phyloP scores from a whole-genome alignment of 495 filamentous ascomycete species.

The Clavariopsis aquatica region DNA sequence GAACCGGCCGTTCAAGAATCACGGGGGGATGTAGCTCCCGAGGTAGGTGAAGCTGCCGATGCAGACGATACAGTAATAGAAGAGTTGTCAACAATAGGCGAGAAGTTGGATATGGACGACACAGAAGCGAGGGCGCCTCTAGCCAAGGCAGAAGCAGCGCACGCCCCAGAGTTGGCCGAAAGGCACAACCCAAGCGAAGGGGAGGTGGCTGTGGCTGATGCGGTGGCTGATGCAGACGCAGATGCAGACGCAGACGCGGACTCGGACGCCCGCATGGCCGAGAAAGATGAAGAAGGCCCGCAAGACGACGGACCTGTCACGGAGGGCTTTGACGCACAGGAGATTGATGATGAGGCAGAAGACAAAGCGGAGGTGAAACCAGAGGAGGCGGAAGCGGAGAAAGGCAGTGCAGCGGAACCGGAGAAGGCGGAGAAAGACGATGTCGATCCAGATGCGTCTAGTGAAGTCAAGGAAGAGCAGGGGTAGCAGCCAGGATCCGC shows the following conservation, averaged over 20 bases:
- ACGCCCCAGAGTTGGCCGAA: background rate
- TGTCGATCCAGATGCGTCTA: background rate
- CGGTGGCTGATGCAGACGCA: too few relatives aligned
- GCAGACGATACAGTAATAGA: background rate
- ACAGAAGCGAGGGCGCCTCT: background rate
- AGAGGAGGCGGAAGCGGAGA: slow-evolving; percentile 11
- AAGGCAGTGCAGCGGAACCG: slow-evolving; percentile 3
- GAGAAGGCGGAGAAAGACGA: slow-evolving; percentile 25
- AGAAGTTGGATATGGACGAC: background rate
- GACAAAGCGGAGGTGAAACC: slow-evolving; percentile 18
- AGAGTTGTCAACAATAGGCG: background rate
- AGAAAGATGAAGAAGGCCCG: too few relatives aligned
- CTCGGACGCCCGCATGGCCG: too few relatives aligned
- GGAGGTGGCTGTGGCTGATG: too few relatives aligned
- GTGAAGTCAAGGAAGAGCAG: background rate
- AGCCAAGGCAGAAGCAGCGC: slow-evolving; percentile 5
- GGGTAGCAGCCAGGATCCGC: slow-evolving; percentile 4
- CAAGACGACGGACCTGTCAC: background rate
- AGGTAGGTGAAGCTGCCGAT: slow-evolving; percentile 12
- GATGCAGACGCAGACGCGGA: too few relatives aligned
- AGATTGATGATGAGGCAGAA: slow-evolving; percentile 9
- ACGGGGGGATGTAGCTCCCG: background rate
- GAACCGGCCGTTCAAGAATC: background rate
- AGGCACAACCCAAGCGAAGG: slow-evolving; percentile 4
- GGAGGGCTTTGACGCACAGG: background rate